phyloP scores from a whole-genome alignment of 192 early-diverging fungal species.

The Podila epicladia region DNA sequence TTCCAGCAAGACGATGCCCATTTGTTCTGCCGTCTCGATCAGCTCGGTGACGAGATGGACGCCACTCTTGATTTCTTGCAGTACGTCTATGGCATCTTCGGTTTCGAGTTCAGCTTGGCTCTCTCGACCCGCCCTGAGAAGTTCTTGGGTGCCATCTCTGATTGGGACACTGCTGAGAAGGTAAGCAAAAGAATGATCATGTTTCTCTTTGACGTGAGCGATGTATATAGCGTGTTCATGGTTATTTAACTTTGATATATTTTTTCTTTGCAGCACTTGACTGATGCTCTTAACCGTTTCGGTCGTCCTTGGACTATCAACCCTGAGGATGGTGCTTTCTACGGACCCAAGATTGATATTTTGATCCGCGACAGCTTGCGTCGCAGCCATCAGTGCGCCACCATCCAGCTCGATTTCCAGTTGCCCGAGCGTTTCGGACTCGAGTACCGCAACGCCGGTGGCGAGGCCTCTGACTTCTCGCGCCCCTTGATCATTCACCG shows the following conservation, averaged over 20 bases:
- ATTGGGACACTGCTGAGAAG: constrained; percentile 94
- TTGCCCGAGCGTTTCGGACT: constrained; percentile 94
- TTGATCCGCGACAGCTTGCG: constrained; percentile 92
- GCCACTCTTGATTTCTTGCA: constrained; percentile 88
- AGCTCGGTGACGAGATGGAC: constrained; percentile 88
- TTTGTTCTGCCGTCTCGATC: constrained; percentile 93
- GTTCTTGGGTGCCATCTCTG: constrained; percentile 87
- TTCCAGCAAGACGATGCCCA: constrained; percentile 99
- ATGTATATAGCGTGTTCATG: not conserved
- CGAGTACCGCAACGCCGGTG: constrained; percentile 82
- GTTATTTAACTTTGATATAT: not conserved
- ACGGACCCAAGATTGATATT: constrained; percentile 99
- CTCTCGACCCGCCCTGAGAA: constrained; percentile 98
- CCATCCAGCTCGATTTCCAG: constrained; percentile 98
- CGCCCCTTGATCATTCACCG: constrained; percentile 99
- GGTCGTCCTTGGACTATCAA: constrained; percentile 88
- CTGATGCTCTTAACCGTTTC: constrained; percentile 81
- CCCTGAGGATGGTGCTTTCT: constrained; percentile 98
- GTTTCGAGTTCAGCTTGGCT: constrained; percentile 90
- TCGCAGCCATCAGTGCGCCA: constrained; percentile 95
- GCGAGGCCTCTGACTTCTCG: constrained; percentile 58
- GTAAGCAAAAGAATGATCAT: constrained; percentile 30
- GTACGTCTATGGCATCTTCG: constrained; percentile 93
- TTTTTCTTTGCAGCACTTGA: constrained; percentile 60
- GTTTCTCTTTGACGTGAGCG: not conserved